phyloP scores from a whole-genome alignment of 257 asterid species.

The Anisodus acutangulus region DNA sequence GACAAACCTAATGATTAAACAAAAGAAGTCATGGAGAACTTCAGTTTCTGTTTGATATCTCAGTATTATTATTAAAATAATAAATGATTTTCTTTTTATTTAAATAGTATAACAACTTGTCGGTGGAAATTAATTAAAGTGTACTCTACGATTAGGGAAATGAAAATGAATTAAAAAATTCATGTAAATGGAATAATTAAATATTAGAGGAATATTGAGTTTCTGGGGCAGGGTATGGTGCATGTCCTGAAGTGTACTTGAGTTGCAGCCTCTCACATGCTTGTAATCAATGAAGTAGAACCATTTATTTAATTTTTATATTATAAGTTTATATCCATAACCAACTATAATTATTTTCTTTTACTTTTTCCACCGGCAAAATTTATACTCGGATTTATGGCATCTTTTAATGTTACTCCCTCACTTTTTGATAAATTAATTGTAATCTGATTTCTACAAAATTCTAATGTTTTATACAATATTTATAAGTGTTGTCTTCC shows the following conservation, averaged over 20 bases:
- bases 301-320: not conserved
- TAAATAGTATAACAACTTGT: not conserved
- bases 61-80: not conserved
- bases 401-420: too few species aligned
- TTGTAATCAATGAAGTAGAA: not conserved
- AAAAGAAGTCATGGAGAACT: not conserved
- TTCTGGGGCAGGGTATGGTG: not conserved
- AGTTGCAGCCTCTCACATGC: slow-evolving; percentile 12
- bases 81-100: not conserved
- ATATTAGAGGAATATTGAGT: not conserved
- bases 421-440: too few species aligned
- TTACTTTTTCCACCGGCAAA: not conserved
- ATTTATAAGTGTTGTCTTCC: too few species aligned
- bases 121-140: slow-evolving; percentile 23
- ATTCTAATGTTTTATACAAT: too few species aligned
- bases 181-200: not conserved
- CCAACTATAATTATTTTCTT: not conserved
- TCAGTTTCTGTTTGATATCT: not conserved
- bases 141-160: not conserved
- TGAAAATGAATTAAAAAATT: not conserved
- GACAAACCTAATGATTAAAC: not conserved
- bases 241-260: not conserved
- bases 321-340: too few species aligned
- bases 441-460: too few species aligned
- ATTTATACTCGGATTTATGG: not conserved